Evolutionary conservation across 805 yeast genomes (phyloP), one percentile per base, ranked within the genome.

Genomic region (Metschnikowia hibisci): DNA sequence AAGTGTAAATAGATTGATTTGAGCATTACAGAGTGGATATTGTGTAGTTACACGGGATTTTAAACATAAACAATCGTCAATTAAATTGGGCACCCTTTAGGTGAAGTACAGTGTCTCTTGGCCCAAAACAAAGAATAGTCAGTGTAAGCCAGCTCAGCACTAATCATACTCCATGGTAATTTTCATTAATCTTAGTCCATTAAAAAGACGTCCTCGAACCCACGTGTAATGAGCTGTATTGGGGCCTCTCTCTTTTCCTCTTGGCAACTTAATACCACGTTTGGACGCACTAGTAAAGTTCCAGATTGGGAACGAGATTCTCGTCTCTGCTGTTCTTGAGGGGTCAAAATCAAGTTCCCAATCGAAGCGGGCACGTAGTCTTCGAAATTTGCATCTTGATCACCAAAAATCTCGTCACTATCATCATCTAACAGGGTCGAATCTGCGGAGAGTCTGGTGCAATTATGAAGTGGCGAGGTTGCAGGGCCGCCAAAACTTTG

Each of bases 341-440:
- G 95, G 0, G 95, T 87, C 38, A 90, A 66, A 14, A 70, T 67
- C 39, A 88, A 67, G 51, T 87, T 96, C n/a, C 82, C 77, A 30
- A 89, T 65, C 23, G 90, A 78, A 5, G 83, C 80, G 1, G 97
- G 97, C 3, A 89, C 84, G 53, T 80, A 84, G 57, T 86, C 95
- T 51, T 86, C 90, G 36, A 77, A 86, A 57, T 66, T 76, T 6
- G 73, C 48, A 8, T 44, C 55, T 38, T 55, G 64, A 1, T 51
- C 51, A 28, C 59, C 74, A 10, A 45, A 45, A 18, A 52, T 54
- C 22, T 58, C 73, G 23, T 43, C 54, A 12, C 36, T 38, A 4
- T 43, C 55, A 34, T 73, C 78, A 34, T 71, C 76, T n/a, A 42
- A 55, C 40, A 29, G 40, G 7, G 34, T 30, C 2, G 39, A 35